These are phyloP conservation scores for Paratinospora sagittata DNA, from an alignment of 164 flowering plant genomes.

Conservation along the genomic window DNA sequence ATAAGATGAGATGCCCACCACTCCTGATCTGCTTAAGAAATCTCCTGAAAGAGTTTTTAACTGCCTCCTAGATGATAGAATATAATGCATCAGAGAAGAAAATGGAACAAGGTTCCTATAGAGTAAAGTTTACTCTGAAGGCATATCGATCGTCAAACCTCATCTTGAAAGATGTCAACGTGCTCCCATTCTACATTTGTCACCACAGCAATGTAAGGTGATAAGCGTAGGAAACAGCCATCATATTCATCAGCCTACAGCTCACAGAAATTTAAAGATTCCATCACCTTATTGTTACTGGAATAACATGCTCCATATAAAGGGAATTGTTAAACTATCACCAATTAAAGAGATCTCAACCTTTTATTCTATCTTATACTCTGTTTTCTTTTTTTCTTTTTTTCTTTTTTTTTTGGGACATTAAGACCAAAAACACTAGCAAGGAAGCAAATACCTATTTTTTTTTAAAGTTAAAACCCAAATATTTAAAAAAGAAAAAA, in stretches of 20 bases:
- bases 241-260: conserved; percentile 52
- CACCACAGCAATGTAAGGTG: conserved; percentile 35
- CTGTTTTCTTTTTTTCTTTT: too few relatives aligned
- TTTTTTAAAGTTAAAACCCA: too few relatives aligned
- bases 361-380: too few relatives aligned
- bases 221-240: conserved; percentile 36
- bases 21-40: conserved; percentile 32
- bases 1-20: conserved; percentile 40
- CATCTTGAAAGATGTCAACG: conserved; percentile 39
- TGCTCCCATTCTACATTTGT: conserved; percentile 56
- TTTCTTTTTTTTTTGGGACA: too few relatives aligned
- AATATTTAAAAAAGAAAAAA: too few relatives aligned
- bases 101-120: neutral
- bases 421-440: too few relatives aligned
- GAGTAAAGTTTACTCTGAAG: neutral
- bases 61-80: conserved; percentile 28
- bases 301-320: neutral
- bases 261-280: neutral
- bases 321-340: neutral
- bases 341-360: too few relatives aligned
- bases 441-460: too few relatives aligned
- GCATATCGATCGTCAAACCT: conserved; percentile 23
- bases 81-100: neutral
- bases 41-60: conserved; percentile 24
- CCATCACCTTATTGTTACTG: neutral